Base-by-base conservation (phyloP, 164 flowering plant species). In the Buxus sempervirens region DNA sequence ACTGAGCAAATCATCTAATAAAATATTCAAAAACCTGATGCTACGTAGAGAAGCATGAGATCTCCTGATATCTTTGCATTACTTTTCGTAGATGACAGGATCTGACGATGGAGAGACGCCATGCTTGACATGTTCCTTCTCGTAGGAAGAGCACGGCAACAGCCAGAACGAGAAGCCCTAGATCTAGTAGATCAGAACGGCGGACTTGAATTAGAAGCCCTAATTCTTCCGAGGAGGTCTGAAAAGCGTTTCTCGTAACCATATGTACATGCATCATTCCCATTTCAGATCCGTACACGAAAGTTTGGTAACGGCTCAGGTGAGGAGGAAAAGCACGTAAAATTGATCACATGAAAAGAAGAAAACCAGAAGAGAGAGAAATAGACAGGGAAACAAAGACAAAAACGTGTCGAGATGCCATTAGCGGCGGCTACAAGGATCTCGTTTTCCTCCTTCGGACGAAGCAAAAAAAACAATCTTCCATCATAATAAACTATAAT, bases 201-300 rank as follows among this genome's bases (percentile, higher is more conserved):
- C n/a, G n/a, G 36, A 19, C 5, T 20, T 15, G 25, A 55, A 24
- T 51, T 20, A 38, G 63, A 78, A 81, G 69, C 81, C 81, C 84
- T 82, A 84, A 81, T 80, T 82, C 82, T 79, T 71, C 68, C 77
- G 79, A 75, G 59, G 70, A 45, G 77, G 72, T 70, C 72, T 7
- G 38, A 32, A 32, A 67, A 24, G 45, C 3, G 55, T 41, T 57
- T 38, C 62, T 58, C 48, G 42, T 53, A 8, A 21, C 38, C 5
- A 32, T 5, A 28, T 10, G 41, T 60, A 48, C 51, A 45, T n/a
- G 13, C 51, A 32, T 32, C n/a, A 32, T 32, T 45, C 16, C 12
- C 51, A 45, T 45, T 32, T 38, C 18, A 21, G 20, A 64, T 16
- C 62, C 64, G 58, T 58, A 58, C 58, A 54, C 0, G 42, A 8